Evolutionary conservation across 2,329 filamentous ascomycete genomes (phyloP).

Genomic region (Nemania diffusa): DNA sequence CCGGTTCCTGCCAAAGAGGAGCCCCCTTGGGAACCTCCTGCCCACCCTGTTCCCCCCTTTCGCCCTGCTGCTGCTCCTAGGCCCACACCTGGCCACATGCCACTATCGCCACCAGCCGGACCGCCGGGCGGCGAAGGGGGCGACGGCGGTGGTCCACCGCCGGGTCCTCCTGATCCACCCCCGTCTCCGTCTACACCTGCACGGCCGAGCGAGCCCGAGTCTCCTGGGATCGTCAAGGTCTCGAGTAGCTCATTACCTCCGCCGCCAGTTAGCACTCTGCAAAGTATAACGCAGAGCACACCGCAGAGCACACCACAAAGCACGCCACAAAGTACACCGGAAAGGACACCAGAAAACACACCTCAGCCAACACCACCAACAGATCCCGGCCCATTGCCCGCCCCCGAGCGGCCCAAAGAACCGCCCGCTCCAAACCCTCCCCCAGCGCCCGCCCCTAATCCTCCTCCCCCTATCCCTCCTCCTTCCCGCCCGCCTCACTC

Average conservation of each 20-base stretch:
- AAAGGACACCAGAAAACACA: background rate
- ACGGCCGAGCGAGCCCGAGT: background rate
- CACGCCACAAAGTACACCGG: background rate
- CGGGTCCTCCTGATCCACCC: background rate
- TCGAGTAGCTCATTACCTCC: conserved; percentile 2
- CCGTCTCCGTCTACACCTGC: background rate
- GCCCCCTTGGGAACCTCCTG: background rate
- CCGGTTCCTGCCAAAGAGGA: conserved; percentile 9
- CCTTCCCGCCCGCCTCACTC: background rate
- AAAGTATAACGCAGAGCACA: background rate
- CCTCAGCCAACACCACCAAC: background rate
- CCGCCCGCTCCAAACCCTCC: conserved; percentile 1
- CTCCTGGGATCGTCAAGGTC: background rate
- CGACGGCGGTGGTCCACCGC: background rate
- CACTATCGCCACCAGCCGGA: background rate
- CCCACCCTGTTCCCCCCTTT: background rate
- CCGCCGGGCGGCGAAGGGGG: background rate
- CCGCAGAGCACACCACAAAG: background rate
- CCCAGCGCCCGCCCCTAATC: background rate
- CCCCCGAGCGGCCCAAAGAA: background rate
- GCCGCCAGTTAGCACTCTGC: background rate
- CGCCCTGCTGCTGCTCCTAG: background rate
- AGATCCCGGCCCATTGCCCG: background rate
- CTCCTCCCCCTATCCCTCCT: background rate
- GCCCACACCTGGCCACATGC: background rate